Conservation (phyloP, 192 early-diverging fungal genomes). For the Coemansia sp. region DNA sequence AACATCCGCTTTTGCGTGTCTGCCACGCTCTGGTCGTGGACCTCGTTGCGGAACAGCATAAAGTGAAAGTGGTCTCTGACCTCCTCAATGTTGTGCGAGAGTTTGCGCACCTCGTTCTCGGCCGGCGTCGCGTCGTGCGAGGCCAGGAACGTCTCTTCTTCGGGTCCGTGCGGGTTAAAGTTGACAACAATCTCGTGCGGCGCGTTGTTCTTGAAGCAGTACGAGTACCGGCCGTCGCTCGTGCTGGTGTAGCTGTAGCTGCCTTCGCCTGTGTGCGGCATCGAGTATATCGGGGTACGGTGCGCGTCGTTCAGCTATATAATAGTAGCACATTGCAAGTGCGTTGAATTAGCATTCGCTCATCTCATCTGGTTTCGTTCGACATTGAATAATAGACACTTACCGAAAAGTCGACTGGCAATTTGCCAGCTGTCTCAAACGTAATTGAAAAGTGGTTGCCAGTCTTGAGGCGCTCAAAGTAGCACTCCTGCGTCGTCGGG, state of each 20-base stretch:
- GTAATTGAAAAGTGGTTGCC: conserved; percentile 47
- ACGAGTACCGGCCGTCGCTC: conserved; percentile 41
- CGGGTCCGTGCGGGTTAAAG: conserved; percentile 51
- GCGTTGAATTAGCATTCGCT: background rate
- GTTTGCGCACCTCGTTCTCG: conserved; percentile 48
- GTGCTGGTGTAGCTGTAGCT: conserved; percentile 40
- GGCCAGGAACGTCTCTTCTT: conserved; percentile 36
- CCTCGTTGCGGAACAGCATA: conserved; percentile 54
- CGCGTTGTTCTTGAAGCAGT: conserved; percentile 50
- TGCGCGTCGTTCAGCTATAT: conserved; percentile 35
- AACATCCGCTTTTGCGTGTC: conserved; percentile 50
- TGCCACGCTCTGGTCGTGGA: conserved; percentile 45
- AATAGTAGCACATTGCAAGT: background rate
- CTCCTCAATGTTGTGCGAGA: conserved; percentile 52
- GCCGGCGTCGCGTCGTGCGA: conserved; percentile 38
- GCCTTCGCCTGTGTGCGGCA: conserved; percentile 49
- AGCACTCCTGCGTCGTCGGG: conserved; percentile 46
- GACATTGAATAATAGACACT: background rate
- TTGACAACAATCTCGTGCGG: conserved; percentile 52
- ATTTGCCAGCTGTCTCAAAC: conserved; percentile 50
- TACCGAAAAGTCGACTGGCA: conserved; percentile 44
- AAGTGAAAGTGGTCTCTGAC: conserved; percentile 50
- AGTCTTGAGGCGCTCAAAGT: conserved; percentile 49
- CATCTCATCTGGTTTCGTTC: background rate
- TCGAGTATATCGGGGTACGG: conserved; percentile 31